Evolutionary conservation across 306 rosid genomes (phyloP).

Genomic region (Bauhinia variegata): DNA sequence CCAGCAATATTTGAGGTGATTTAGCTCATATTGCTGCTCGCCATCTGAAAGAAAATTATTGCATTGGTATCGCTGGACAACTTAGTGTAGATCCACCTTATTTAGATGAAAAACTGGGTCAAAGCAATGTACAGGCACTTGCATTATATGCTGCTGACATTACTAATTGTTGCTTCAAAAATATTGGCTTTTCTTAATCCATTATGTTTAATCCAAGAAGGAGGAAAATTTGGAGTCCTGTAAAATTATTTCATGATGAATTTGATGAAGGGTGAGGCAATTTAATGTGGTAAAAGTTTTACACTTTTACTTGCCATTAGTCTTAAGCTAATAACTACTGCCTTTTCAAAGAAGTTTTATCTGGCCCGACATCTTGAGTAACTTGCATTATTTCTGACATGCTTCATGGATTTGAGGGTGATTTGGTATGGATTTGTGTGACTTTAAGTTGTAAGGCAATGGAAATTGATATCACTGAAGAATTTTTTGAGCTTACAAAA

Average conservation of each 20-base stretch:
- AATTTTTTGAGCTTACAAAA: too few relatives aligned
- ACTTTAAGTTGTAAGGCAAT: too few relatives aligned
- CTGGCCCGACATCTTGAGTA: background rate
- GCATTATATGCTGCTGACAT: background rate
- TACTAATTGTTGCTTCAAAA: background rate
- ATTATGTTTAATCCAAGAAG: too few relatives aligned
- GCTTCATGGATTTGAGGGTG: background rate
- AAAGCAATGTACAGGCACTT: constrained; percentile 48
- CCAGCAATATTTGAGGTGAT: constrained; percentile 64
- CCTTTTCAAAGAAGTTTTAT: background rate
- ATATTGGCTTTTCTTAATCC: background rate
- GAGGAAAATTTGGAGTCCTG: too few relatives aligned
- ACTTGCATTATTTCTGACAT: background rate
- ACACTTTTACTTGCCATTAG: background rate
- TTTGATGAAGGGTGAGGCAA: background rate
- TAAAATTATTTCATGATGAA: background rate
- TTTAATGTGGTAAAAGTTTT: background rate
- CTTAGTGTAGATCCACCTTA: constrained; percentile 46
- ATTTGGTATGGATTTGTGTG: too few relatives aligned
- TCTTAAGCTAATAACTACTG: background rate
- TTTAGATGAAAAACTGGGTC: constrained; percentile 19
- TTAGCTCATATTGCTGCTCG: constrained; percentile 59
- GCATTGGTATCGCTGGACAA: constrained; percentile 55
- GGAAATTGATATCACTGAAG: too few relatives aligned
- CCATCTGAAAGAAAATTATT: constrained; percentile 58